Base-by-base conservation (phyloP, 192 early-diverging fungal genomes). In the Backusella mclennaniae region DNA sequence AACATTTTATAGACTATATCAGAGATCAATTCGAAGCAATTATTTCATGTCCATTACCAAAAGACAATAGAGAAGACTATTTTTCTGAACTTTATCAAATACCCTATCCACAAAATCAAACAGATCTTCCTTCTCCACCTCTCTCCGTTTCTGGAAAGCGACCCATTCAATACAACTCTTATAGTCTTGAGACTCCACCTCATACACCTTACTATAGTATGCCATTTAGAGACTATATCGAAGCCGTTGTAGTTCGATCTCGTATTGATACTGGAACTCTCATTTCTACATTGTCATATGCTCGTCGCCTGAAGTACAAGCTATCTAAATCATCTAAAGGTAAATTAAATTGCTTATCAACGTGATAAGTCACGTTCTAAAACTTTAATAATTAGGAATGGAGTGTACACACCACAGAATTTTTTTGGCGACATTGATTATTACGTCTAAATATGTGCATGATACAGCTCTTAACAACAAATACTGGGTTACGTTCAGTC, bases 381-480 rank as follows among this genome's bases (percentile, higher is more conserved):
- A 73, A 31, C 26, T 74, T 63, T 36, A 17, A n/a, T 53, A 23
- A 23, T 59, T 74, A 74, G 73, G 91, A 59, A 92, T 94, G 91
- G 83, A 90, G 56, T 94, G 92, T 78, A 94, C 93, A 7, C 88
- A 90, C 44, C 93, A 94, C 69, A 87, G 93, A 39, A 89, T 94
- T 17, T 94, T 94, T 69, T 77, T 94, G 36, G 91, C 93, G n/a
- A 87, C 87, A 17, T 84, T 94, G 15, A 93, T 94, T 71, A 83
- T 93, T 7, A 87, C 90, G 9, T 87, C 90, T 42, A 94, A 94
- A 77, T 94, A 94, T 66, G 82, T 93, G 17, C 93, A 94, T 66
- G 93, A 94, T 59, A 88, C 90, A 26, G 90, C 92, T 36, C 92
- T 90, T 26, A 93, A 91, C 77, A 94, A 94, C 85, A 93, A 91